Percentiles rank a stretch among this genome's conserved stretches.
Evolutionary conservation across 352 stramenopile species (phyloP).

Genomic region (Phytophthora litchii): DNA sequence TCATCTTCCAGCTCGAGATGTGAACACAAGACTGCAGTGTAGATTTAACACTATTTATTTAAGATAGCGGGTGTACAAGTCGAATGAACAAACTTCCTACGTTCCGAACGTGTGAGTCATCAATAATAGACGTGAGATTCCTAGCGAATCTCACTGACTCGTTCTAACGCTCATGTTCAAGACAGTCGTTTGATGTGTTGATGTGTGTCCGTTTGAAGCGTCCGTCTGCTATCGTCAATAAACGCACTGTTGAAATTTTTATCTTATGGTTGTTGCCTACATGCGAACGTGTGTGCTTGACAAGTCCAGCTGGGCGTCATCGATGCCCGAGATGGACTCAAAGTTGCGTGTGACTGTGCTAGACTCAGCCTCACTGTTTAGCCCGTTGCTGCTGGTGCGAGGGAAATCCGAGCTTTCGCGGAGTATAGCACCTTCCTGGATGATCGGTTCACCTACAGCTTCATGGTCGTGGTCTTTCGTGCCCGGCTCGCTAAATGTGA

Average conservation of each 20-base stretch:
- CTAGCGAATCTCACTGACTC: neutral
- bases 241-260: neutral
- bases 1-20: conserved; percentile 52
- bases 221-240: neutral
- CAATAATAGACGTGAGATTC: neutral
- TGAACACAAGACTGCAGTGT: conserved; percentile 22
- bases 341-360: conserved; percentile 45
- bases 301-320: conserved; percentile 39
- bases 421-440: conserved; percentile 35
- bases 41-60: conserved; percentile 42
- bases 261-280: conserved; percentile 24
- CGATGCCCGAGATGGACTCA: conserved; percentile 49
- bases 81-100: too few relatives aligned
- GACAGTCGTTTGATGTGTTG: too few relatives aligned
- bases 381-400: conserved; percentile 12
- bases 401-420: conserved; percentile 17
- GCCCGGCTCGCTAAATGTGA: conserved; percentile 34
- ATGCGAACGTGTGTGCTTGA: conserved; percentile 46
- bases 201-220: neutral
- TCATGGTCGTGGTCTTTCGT: conserved; percentile 22
- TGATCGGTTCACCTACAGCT: conserved; percentile 23
- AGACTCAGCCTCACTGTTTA: conserved; percentile 13
- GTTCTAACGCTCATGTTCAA: too few relatives aligned
- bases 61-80: neutral
- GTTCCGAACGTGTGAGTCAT: conserved; percentile 9